A percentile compares a stretch with the other conserved stretches of the same genome.
Conservation (phyloP, 2,329 filamentous ascomycete species). For the Ceratocystis alfenasii region DNA sequence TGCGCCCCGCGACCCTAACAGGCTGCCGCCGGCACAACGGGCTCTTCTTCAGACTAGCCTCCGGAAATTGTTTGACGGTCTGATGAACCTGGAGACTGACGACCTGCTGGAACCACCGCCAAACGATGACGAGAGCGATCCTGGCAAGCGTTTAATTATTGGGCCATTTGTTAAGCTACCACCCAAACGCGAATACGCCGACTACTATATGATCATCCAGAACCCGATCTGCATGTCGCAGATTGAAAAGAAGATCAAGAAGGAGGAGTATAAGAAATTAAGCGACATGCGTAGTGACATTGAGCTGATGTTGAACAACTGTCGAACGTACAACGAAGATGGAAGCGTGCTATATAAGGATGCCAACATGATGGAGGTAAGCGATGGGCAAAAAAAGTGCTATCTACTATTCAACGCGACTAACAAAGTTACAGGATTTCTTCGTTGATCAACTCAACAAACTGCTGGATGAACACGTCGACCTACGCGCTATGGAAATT, state of each 20-base stretch:
- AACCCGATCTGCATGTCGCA: constrained; percentile 93
- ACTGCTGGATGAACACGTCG: constrained; percentile 42
- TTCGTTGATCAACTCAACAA: constrained; percentile 44
- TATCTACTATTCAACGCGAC: constrained; percentile 28
- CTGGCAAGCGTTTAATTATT: constrained; percentile 66
- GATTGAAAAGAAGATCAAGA: constrained; percentile 90
- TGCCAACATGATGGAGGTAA: constrained; percentile 68
- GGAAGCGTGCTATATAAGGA: constrained; percentile 84
- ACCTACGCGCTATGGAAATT: constrained; percentile 45
- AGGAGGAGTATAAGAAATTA: constrained; percentile 76
- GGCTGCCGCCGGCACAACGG: constrained; percentile 55
- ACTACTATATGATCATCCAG: constrained; percentile 90
- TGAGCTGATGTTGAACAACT: constrained; percentile 75
- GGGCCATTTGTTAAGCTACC: constrained; percentile 89
- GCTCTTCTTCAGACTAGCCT: constrained; percentile 68
- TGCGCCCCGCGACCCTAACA: constrained; percentile 32
- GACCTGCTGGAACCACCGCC: constrained; percentile 47
- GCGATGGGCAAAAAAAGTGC: constrained; percentile 23
- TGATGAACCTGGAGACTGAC: constrained; percentile 78
- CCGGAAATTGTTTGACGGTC: constrained; percentile 60
- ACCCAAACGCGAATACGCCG: constrained; percentile 76
- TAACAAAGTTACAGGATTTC: constrained; percentile 44
- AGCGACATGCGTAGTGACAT: constrained; percentile 75
- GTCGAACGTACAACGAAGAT: constrained; percentile 92
- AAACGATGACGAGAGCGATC: constrained; percentile 40